Percentiles rank a stretch among this genome's conserved stretches.
phyloP scores from a whole-genome alignment of 768 basidiomycete species.

The Kwoniella newhampshirensis region DNA sequence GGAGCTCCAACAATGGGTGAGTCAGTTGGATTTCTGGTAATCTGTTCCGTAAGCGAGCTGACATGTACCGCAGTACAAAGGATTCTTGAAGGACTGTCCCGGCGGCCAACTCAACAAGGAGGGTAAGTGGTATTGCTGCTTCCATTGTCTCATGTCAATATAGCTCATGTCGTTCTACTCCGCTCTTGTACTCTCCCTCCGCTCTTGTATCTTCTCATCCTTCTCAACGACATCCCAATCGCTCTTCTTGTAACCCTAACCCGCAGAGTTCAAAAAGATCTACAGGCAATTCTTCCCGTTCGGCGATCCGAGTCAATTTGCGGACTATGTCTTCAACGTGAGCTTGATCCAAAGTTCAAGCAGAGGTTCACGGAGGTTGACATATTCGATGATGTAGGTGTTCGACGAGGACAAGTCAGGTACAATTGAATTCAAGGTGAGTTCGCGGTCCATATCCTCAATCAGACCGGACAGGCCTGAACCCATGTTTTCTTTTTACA shows the following conservation, averaged over 20 bases:
- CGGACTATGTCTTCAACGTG: constrained; percentile 98
- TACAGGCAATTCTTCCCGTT: constrained; percentile 99
- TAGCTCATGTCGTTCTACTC: neutral
- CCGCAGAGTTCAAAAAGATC: constrained; percentile 82
- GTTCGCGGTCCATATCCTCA: no score
- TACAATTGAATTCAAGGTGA: constrained; percentile 96
- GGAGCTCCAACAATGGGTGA: constrained; percentile 53
- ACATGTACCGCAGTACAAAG: constrained; percentile 76
- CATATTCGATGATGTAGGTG: constrained; percentile 26
- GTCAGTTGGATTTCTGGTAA: constrained; percentile 4
- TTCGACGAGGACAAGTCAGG: constrained; percentile 55
- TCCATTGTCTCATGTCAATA: neutral
- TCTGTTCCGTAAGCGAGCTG: constrained; percentile 1
- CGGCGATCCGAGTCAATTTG: constrained; percentile 93
- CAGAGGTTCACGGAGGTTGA: no score
- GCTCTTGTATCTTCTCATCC: neutral
- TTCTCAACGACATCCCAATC: neutral
- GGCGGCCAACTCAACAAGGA: constrained; percentile 92
- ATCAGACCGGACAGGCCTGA: neutral
- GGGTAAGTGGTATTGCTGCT: constrained; percentile 25
- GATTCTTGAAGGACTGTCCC: constrained; percentile 98
- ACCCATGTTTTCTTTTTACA: constrained; percentile 2
- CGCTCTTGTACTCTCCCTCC: neutral
- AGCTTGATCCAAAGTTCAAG: constrained; percentile 1
- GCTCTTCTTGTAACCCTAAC: neutral